phyloP scores from a whole-genome alignment of 73 alveolate species.

The Diophrys appendiculata region DNA sequence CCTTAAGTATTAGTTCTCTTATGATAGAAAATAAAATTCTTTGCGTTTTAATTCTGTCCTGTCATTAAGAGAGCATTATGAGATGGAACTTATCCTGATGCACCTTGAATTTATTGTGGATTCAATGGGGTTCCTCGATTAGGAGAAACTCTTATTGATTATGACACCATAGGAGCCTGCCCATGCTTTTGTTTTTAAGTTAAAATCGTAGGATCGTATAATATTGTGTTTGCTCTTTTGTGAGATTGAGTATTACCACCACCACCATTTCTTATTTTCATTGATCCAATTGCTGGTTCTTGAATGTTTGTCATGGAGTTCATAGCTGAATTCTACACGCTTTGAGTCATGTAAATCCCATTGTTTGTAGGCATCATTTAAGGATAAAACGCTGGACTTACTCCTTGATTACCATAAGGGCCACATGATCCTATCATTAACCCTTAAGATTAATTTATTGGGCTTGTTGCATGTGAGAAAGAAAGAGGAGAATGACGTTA shows the following conservation, averaged over 20 bases:
- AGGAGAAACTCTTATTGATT: not conserved
- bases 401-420: not conserved
- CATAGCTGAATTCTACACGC: not conserved
- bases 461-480: not conserved
- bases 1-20: not conserved
- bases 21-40: not conserved
- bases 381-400: not conserved
- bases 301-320: not conserved
- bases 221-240: not conserved
- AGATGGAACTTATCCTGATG: too few relatives aligned
- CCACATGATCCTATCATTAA: not conserved
- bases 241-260: too few relatives aligned
- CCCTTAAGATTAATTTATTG: not conserved
- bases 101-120: too few relatives aligned
- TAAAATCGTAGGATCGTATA: not conserved
- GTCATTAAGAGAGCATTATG: too few relatives aligned
- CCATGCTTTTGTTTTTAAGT: not conserved
- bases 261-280: too few relatives aligned
- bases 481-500: not conserved
- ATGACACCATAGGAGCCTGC: not conserved
- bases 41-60: too few relatives aligned
- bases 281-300: too few relatives aligned
- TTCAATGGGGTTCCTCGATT: too few relatives aligned
- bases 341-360: not conserved
- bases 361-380: not conserved